Base-by-base conservation (phyloP, 371 early-diverging fungal genomes). In the Mucor velutinosus region DNA sequence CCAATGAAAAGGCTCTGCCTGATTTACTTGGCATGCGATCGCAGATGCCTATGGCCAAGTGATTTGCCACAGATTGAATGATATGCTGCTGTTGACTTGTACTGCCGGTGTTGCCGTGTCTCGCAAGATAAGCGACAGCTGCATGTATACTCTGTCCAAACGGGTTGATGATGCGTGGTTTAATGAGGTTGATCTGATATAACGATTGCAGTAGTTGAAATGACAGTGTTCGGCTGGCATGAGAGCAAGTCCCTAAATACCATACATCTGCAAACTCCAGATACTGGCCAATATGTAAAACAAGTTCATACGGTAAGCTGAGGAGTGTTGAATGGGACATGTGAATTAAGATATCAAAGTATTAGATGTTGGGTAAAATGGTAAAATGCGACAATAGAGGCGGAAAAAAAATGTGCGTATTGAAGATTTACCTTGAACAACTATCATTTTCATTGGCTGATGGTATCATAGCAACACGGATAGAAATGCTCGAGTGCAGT, bases 1-100 rank as follows among this genome's bases (percentile, higher is more conserved):
- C 76, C n/a, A 80, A 17, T n/a, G 69, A 45, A 62, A 69, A n/a
- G 61, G 67, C 47, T 68, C 74, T 32, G 11, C 69, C 72, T 69
- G 57, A 76, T 67, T n/a, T 45, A 4, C 33, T 57, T 4, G 81
- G 78, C 41, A 75, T 66, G 19, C 81, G 72, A 51, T 80, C 78
- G 60, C 72, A 77, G 8, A 80, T 78, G 49, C 70, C 81, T 3
- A 78, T 72, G 0, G 78, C 78, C 14, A 80, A 45, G n/a, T 76
- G 72, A 58, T 80, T 80, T 4, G 81, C 72, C 11, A 76, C 78
- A 7, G 65, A 69, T 33, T 80, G 78, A 4, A 80, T 14, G 27
- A 37, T 27, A 71, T 55, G 19, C 25, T 53, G 53, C 15, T 53
- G 15, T 19, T 55, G 30, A 21, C 62, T 49, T 7, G 5, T 1